Evolutionary conservation across 1,284 basidiomycete species (phyloP), one percentile per base, ranked within the genome.

Genomic region (Rhodotorula sp.): DNA sequence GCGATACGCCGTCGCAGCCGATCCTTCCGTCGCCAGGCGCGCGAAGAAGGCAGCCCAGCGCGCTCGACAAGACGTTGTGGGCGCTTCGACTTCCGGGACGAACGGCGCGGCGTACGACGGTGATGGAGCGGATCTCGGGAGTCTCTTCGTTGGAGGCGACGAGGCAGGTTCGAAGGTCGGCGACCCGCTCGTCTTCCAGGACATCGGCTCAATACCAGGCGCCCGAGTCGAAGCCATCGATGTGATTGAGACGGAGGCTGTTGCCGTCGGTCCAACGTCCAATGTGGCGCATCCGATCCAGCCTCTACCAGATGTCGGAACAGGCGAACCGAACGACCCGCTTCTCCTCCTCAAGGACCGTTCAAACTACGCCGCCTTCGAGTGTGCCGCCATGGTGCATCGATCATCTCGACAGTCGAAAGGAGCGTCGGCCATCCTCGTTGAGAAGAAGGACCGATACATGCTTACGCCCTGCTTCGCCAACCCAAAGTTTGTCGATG

Each of bases 351-450:
- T 80, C 28, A 75, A 76, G 34, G 89, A 90, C 79, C 83, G 92
- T 55, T 96, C 94, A 85, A 96, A 99, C 81, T 98, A 96, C 77
- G 95, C 95, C 46, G 89, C 88, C 52, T 80, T 89, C 69, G 95
- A 98, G 80, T 99, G 95, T 78, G 93, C 92, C 0, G 94, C 94
- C 2, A 89, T 92, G 4, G 88, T 98, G 24, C 93, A 96, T 80
- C 85, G 86, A 4, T 85, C 91, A 0, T 93, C 94, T 78, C 86
- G 87, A 37, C 85, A 86, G 1, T 90, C 94, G 55, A 94, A 94
- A 77, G 93, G 92, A 3, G 83, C 92, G 0, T 87, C 88, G 0
- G 86, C 90, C 0, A 90, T 99, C 66, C 85, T 99, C 4, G 90
- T 90, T 60, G 89, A 89, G 62, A 94, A 94, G 81, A 90, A 89